Conservation (phyloP, 768 basidiomycete genomes). For the Suillus tomentosus region DNA sequence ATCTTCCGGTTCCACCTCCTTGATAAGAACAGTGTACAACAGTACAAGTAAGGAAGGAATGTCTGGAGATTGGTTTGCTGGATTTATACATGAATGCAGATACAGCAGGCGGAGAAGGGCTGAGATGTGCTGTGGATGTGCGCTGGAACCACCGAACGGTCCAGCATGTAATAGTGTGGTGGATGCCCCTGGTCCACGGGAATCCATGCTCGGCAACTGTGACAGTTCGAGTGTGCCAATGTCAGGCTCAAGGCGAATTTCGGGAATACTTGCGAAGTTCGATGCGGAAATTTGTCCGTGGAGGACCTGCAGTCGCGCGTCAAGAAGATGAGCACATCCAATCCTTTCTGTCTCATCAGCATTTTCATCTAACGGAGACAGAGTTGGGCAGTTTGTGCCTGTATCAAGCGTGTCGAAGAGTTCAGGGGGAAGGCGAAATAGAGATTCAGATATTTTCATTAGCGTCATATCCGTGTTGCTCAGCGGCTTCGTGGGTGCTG, state of each 20-base stretch:
- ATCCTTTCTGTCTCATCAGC: slow-evolving; percentile 51
- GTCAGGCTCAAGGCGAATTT: slow-evolving; percentile 41
- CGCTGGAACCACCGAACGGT: slow-evolving; percentile 43
- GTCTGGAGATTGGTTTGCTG: slow-evolving; percentile 67
- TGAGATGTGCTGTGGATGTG: slow-evolving; percentile 61
- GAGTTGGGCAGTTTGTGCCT: slow-evolving; percentile 38
- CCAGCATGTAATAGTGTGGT: slow-evolving; percentile 52
- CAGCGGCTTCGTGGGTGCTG: slow-evolving; percentile 43
- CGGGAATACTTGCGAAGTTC: slow-evolving; percentile 36
- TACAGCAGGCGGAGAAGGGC: slow-evolving; percentile 71
- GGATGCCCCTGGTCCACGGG: slow-evolving; percentile 31
- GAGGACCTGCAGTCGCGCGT: slow-evolving; percentile 52
- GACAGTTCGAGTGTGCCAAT: slow-evolving; percentile 9
- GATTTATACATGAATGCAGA: slow-evolving; percentile 70
- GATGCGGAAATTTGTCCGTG: slow-evolving; percentile 31
- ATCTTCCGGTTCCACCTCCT: slow-evolving; percentile 64
- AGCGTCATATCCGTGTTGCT: slow-evolving; percentile 49
- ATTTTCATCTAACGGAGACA: slow-evolving; percentile 53
- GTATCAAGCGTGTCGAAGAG: slow-evolving; percentile 53
- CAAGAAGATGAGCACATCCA: slow-evolving; percentile 51
- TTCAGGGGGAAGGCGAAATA: slow-evolving; percentile 53
- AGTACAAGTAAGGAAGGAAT: slow-evolving; percentile 71
- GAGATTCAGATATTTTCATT: slow-evolving; percentile 52
- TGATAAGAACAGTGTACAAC: slow-evolving; percentile 59
- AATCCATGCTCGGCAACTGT: slow-evolving; percentile 38